Conservation (phyloP, 2,329 filamentous ascomycete genomes). For the Penicillium frequentans region DNA sequence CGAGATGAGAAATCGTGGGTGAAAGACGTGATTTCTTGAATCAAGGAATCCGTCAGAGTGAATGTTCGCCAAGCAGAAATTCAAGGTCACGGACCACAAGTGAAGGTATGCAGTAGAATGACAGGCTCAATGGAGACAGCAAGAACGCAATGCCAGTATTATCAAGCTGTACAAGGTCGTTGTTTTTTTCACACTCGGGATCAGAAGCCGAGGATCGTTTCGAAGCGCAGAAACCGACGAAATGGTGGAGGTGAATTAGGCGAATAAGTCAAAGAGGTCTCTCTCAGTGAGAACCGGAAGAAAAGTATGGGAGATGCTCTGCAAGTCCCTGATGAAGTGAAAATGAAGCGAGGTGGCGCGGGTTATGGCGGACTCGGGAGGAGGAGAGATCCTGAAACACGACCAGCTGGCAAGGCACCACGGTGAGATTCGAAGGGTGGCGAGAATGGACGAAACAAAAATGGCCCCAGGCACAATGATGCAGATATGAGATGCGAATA, state of each 20-base stretch:
- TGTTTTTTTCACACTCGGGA: background rate
- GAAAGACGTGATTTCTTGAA: conserved; percentile 11
- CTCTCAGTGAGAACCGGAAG: conserved; percentile 10
- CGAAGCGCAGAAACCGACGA: background rate
- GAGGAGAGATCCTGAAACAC: conserved; percentile 12
- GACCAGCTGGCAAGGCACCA: conserved; percentile 10
- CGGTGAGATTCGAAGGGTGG: background rate
- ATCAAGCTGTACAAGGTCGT: conserved; percentile 19
- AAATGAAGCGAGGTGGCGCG: conserved; percentile 23
- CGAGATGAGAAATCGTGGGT: background rate
- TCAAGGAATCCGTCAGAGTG: background rate
- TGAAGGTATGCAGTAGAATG: conserved; percentile 19
- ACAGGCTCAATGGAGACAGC: conserved; percentile 20
- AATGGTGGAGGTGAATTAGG: conserved; percentile 13
- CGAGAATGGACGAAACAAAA: conserved; percentile 1
- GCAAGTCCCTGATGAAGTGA: conserved; percentile 32
- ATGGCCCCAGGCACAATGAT: background rate
- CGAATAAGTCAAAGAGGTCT: conserved; percentile 10
- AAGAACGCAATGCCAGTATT: conserved; percentile 11
- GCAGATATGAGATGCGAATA: background rate
- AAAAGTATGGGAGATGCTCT: conserved; percentile 35
- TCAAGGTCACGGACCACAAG: conserved; percentile 18
- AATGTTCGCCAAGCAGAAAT: background rate
- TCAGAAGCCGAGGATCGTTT: conserved; percentile 6
- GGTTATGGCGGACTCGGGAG: conserved; percentile 16